phyloP scores from a whole-genome alignment of 192 early-diverging fungal genomes.

The Backusella mclennaniae region DNA sequence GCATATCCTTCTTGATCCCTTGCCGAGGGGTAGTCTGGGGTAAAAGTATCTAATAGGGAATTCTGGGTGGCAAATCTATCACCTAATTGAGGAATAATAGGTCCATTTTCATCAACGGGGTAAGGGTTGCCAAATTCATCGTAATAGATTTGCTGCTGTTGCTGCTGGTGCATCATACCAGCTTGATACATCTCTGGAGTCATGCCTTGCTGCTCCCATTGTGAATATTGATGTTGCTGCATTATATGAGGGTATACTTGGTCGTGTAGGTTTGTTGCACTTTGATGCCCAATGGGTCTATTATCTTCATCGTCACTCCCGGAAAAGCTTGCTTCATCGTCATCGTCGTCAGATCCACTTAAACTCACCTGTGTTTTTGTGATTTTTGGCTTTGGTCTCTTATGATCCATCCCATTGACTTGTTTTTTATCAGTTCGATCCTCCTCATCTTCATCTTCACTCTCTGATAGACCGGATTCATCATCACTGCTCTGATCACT shows the following conservation, averaged over 20 bases:
- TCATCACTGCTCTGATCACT: background rate
- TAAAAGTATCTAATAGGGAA: slow-evolving; percentile 35
- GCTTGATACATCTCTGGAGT: background rate
- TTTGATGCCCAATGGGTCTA: background rate
- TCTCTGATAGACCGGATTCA: background rate
- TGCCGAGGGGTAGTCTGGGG: slow-evolving; percentile 30
- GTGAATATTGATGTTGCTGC: slow-evolving; percentile 9
- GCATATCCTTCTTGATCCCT: slow-evolving; percentile 38
- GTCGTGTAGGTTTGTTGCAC: background rate
- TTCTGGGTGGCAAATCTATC: slow-evolving; percentile 35
- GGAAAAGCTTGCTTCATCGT: background rate
- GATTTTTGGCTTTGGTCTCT: slow-evolving; percentile 16
- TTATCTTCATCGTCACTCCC: slow-evolving; percentile 7
- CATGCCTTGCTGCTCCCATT: slow-evolving; percentile 5
- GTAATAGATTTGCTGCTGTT: background rate
- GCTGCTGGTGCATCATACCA: background rate
- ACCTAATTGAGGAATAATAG: slow-evolving; percentile 33
- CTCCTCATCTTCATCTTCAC: slow-evolving; percentile 16
- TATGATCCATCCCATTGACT: too few relatives aligned
- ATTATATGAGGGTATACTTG: background rate
- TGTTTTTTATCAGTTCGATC: background rate
- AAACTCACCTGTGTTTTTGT: slow-evolving; percentile 13
- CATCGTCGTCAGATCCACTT: slow-evolving; percentile 14
- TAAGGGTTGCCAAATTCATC: slow-evolving; percentile 1
- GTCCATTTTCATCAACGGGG: slow-evolving; percentile 23